Conservation (phyloP, 192 early-diverging fungal genomes). For the Umbelopsis sp. region DNA sequence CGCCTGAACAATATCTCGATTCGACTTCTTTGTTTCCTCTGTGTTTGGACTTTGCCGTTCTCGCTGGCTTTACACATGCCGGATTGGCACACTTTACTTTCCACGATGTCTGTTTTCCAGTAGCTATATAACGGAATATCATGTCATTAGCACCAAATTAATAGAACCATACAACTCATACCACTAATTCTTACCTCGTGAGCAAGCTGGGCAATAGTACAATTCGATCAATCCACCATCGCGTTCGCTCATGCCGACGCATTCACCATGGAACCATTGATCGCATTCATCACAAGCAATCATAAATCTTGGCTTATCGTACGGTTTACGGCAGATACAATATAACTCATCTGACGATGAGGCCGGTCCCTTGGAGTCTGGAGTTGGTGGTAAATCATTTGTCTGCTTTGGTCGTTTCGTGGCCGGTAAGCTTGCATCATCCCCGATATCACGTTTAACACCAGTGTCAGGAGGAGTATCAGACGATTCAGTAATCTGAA, state of each 20-base stretch:
- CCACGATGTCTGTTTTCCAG: conserved; percentile 49
- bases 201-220: conserved; percentile 65
- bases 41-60: conserved; percentile 23
- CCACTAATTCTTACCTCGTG: conserved; percentile 39
- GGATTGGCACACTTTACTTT: conserved; percentile 51
- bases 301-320: conserved; percentile 64
- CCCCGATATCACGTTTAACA: not conserved
- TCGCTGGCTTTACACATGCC: conserved; percentile 44
- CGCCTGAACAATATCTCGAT: conserved; percentile 54
- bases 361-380: not conserved
- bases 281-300: conserved; percentile 77
- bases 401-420: not conserved
- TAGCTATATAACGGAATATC: conserved; percentile 28
- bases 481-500: not conserved
- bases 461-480: not conserved
- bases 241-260: conserved; percentile 61
- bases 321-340: conserved; percentile 63
- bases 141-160: not conserved
- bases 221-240: conserved; percentile 60
- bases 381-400: not conserved
- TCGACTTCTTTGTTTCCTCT: conserved; percentile 13
- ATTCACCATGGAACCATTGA: conserved; percentile 78
- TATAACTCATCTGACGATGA: conserved; percentile 30
- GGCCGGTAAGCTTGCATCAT: not conserved
- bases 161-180: not conserved